A percentile compares a stretch with the other conserved stretches of the same genome.
Conservation (phyloP, 192 early-diverging fungal genomes). For the Rhizoclosmatium globosum region DNA sequence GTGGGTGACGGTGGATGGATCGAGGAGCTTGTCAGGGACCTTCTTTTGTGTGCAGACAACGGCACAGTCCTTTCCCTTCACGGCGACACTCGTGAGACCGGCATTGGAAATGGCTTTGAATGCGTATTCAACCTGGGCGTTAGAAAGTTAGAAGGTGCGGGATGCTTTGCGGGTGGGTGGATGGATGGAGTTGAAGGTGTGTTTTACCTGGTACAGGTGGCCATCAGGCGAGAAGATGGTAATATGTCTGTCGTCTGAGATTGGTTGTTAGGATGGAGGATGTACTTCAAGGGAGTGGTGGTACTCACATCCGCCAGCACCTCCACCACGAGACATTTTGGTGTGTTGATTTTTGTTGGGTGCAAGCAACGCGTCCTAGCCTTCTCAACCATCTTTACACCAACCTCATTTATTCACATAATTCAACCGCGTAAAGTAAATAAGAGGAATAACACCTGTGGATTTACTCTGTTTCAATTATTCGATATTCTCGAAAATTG, state of each 20-base stretch:
- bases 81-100: slow-evolving; percentile 93
- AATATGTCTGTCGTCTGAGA: slow-evolving; percentile 93
- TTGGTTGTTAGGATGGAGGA: background rate
- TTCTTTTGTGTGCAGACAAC: slow-evolving; percentile 98
- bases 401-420: too few relatives aligned
- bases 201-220: slow-evolving; percentile 93
- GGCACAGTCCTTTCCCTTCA: slow-evolving; percentile 93
- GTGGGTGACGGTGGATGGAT: slow-evolving; percentile 91
- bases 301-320: slow-evolving; percentile 15
- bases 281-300: background rate
- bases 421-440: too few relatives aligned
- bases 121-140: slow-evolving; percentile 85
- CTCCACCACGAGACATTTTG: slow-evolving; percentile 21
- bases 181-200: background rate
- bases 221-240: slow-evolving; percentile 99
- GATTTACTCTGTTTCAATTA: too few relatives aligned
- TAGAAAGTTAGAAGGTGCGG: background rate
- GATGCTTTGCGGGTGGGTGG: slow-evolving; percentile 14
- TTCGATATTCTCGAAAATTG: too few relatives aligned
- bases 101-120: slow-evolving; percentile 99
- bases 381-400: too few relatives aligned
- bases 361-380: background rate
- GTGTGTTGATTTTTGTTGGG: background rate
- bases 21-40: slow-evolving; percentile 96
- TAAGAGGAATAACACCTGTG: too few relatives aligned